Evolutionary conservation across 164 flowering plant genomes (phyloP).

Genomic region (Aristolochia californica): DNA sequence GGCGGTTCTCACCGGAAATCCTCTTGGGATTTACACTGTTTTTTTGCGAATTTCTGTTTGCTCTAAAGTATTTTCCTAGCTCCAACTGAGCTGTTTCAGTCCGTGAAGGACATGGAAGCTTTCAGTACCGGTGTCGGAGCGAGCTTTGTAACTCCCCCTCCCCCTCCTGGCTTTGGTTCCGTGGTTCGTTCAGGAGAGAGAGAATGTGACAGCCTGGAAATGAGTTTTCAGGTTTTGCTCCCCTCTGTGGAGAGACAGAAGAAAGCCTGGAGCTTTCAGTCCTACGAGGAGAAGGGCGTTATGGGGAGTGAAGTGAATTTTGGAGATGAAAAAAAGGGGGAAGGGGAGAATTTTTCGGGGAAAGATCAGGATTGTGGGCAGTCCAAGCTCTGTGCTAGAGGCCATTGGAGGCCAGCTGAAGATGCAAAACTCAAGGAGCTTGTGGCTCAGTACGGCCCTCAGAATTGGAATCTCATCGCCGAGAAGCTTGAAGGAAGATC

Average conservation of each 20-base stretch:
- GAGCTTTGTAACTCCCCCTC: constrained; percentile 4
- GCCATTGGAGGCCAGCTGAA: constrained; percentile 76
- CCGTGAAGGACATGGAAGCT: no score
- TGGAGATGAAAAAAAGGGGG: constrained; percentile 5
- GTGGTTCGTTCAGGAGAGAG: constrained; percentile 5
- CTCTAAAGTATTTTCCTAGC: no score
- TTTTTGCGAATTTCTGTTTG: neutral
- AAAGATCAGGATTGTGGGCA: constrained; percentile 9
- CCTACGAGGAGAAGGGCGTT: constrained; percentile 3
- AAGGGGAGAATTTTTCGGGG: constrained; percentile 3
- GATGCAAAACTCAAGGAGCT: constrained; percentile 63
- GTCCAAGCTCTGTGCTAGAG: constrained; percentile 46
- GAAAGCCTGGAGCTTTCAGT: constrained; percentile 13
- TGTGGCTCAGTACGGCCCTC: constrained; percentile 66
- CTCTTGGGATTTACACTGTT: neutral
- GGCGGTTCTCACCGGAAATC: neutral
- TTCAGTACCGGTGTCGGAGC: constrained; percentile 1
- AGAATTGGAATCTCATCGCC: constrained; percentile 81
- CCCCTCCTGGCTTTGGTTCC: constrained; percentile 1
- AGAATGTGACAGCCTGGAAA: constrained; percentile 1
- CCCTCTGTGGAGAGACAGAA: constrained; percentile 3
- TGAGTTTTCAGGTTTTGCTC: constrained; percentile 12
- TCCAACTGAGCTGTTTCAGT: no score
- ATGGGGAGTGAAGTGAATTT: constrained; percentile 3
- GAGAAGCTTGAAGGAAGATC: constrained; percentile 76